These are phyloP conservation scores for Corymbia calophylla DNA, from an alignment of 441 rosid species.

Conservation along the genomic window DNA sequence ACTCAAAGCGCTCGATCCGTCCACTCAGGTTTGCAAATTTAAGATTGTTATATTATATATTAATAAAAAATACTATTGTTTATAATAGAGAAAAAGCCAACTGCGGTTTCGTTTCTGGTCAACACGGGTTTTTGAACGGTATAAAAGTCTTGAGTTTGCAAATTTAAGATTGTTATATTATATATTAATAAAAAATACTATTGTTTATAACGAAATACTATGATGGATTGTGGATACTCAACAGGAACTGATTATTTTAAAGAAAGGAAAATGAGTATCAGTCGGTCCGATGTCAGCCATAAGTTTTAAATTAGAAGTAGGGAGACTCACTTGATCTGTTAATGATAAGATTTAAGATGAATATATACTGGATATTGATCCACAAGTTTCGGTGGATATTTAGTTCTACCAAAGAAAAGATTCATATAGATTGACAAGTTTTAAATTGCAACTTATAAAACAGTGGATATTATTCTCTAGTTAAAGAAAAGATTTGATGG, in stretches of 20 bases:
- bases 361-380: neutral
- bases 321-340: neutral
- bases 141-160: neutral
- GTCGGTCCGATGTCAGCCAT: neutral
- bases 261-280: neutral
- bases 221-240: neutral
- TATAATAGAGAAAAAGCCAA: neutral
- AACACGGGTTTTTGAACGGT: neutral
- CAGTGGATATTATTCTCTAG: neutral
- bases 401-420: neutral
- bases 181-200: too few species aligned
- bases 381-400: neutral
- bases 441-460: neutral
- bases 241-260: neutral
- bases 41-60: too few species aligned
- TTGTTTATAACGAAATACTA: neutral
- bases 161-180: neutral
- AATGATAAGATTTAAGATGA: neutral
- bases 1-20: neutral
- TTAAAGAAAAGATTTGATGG: neutral
- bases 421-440: fast-evolving
- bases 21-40: neutral
- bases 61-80: too few species aligned
- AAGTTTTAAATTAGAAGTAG: neutral
- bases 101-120: neutral